Percentiles rank a stretch among this genome's conserved stretches.
phyloP scores from a whole-genome alignment of 2,329 filamentous ascomycete species.

The Penicillium sp. region DNA sequence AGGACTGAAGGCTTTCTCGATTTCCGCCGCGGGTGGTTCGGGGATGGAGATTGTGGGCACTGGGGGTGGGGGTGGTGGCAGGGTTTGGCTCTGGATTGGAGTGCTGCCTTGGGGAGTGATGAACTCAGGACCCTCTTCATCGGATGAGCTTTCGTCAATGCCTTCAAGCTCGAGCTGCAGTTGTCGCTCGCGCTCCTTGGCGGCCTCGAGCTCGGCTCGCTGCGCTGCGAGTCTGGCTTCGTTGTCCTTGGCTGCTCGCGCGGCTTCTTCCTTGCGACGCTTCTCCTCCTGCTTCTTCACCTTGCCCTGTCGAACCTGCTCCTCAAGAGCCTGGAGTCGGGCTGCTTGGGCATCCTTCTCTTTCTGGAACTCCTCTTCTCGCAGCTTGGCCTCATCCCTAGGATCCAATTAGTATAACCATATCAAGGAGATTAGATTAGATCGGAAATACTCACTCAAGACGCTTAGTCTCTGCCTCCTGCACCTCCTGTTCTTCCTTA shows the following conservation, averaged over 20 bases:
- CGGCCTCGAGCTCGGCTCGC: conserved; percentile 88
- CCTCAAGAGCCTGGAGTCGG: conserved; percentile 85
- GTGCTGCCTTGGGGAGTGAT: conserved; percentile 66
- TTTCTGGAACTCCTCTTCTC: conserved; percentile 78
- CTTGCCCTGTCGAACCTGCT: conserved; percentile 92
- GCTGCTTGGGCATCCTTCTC: conserved; percentile 82
- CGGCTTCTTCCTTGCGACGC: conserved; percentile 83
- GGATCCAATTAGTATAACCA: conserved; percentile 20
- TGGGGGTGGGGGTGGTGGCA: conserved; percentile 44
- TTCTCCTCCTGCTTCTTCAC: conserved; percentile 97
- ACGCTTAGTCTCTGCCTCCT: conserved; percentile 72
- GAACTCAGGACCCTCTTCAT: conserved; percentile 77
- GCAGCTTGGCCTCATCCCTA: conserved; percentile 73
- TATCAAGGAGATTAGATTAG: neutral
- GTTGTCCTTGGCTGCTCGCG: conserved; percentile 84
- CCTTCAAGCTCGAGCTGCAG: conserved; percentile 85
- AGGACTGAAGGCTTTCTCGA: conserved; percentile 57
- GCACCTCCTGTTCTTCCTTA: conserved; percentile 71
- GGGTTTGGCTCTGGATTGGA: conserved; percentile 61
- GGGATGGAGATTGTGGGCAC: conserved; percentile 32
- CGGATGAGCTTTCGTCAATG: conserved; percentile 74
- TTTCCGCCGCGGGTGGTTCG: conserved; percentile 41
- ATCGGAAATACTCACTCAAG: conserved; percentile 73
- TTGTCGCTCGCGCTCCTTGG: conserved; percentile 86
- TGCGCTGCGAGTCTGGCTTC: conserved; percentile 82